Percentiles rank a stretch among this genome's conserved stretches.
These are phyloP conservation scores for Bocquillonia castaneifolia DNA, from an alignment of 441 rosid genomes.

Conservation along the genomic window DNA sequence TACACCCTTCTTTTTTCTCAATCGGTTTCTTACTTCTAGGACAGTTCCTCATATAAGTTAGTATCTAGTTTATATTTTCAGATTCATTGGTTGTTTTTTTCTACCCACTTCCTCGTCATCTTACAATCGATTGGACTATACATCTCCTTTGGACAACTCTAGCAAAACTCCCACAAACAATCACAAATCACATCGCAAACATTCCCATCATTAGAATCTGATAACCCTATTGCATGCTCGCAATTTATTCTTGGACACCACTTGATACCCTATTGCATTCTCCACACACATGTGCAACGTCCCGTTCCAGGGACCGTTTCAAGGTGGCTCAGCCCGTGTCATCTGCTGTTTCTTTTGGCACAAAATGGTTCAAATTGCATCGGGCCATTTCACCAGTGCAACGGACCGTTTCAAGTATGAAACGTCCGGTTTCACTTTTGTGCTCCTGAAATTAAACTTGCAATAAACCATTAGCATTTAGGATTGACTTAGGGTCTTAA, in stretches of 20 bases:
- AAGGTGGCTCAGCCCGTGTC: no score
- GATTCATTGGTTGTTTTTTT: slow-evolving; percentile 23
- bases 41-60: slow-evolving; percentile 32
- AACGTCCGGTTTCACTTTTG: no score
- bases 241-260: slow-evolving; percentile 41
- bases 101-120: slow-evolving; percentile 23
- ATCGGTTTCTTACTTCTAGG: slow-evolving; percentile 30
- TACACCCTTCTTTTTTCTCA: slow-evolving; percentile 33
- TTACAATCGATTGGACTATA: slow-evolving; percentile 34
- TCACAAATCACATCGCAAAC: slow-evolving; percentile 26
- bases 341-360: no score
- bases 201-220: slow-evolving; percentile 17
- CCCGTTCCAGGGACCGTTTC: no score
- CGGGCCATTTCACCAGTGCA: no score
- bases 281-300: no score
- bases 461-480: no score
- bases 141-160: slow-evolving; percentile 34
- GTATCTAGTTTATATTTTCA: slow-evolving; percentile 27
- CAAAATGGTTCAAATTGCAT: no score
- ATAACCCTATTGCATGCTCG: slow-evolving; percentile 28
- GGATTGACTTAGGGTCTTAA: no score
- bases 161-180: slow-evolving; percentile 34
- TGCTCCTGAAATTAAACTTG: no score
- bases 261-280: no score
- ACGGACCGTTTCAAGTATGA: no score